Evolutionary conservation across 2,329 filamentous ascomycete species (phyloP).

Genomic region (Fusarium sp.): DNA sequence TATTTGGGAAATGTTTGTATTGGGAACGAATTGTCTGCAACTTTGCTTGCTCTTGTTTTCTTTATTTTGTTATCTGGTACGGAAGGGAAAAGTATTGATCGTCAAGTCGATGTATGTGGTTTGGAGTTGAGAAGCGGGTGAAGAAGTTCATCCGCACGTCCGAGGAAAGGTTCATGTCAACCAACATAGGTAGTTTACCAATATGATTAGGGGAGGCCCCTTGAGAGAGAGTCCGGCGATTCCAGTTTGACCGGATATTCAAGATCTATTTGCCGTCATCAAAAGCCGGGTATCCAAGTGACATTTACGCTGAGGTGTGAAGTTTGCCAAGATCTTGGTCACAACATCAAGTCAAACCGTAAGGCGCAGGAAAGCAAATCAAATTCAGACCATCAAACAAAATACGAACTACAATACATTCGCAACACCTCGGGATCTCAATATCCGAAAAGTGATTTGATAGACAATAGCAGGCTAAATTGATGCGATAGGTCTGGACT

Average conservation of each 20-base stretch:
- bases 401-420: neutral
- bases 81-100: conserved; percentile 18
- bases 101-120: neutral
- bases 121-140: neutral
- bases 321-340: neutral
- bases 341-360: neutral
- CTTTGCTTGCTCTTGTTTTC: conserved; percentile 5
- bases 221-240: neutral
- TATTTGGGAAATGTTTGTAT: neutral
- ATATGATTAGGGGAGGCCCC: neutral
- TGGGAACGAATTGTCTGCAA: neutral
- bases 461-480: conserved; percentile 15
- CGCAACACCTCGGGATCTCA: neutral
- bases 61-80: neutral
- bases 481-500: neutral
- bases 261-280: neutral
- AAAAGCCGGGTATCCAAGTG: neutral
- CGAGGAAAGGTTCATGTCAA: neutral
- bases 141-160: neutral
- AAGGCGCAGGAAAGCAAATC: neutral
- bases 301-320: neutral
- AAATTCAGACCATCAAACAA: neutral
- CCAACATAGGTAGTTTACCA: neutral
- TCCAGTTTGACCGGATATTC: neutral
- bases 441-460: neutral